Evolutionary conservation across 192 early-diverging fungal genomes (phyloP).

Genomic region (Coemansia sp.): DNA sequence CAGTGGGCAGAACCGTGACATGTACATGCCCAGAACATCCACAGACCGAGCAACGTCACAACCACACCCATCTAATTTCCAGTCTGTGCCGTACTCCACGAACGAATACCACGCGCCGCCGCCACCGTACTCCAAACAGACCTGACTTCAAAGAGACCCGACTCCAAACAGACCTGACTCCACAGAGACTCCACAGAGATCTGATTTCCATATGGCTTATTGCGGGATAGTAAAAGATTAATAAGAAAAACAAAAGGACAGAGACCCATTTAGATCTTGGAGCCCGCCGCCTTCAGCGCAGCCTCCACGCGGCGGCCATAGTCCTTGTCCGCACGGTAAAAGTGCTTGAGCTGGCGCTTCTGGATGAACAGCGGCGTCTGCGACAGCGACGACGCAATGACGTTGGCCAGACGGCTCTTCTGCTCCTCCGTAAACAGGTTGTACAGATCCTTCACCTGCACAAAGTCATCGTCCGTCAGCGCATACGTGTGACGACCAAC

Average conservation of each 20-base stretch:
- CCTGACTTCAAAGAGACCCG: no score
- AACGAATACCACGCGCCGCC: slow-evolving; percentile 37
- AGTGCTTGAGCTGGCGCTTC: slow-evolving; percentile 63
- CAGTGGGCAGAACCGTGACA: slow-evolving; percentile 1
- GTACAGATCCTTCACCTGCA: slow-evolving; percentile 61
- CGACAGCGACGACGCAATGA: slow-evolving; percentile 59
- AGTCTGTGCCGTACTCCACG: slow-evolving; percentile 22
- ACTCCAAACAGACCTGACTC: no score
- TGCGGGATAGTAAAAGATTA: no score
- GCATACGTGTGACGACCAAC: slow-evolving; percentile 58
- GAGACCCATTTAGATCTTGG: slow-evolving; percentile 34
- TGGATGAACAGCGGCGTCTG: slow-evolving; percentile 61
- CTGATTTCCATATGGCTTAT: no score
- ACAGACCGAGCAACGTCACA: neutral
- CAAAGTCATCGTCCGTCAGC: slow-evolving; percentile 58
- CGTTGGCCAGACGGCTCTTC: slow-evolving; percentile 56
- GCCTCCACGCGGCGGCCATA: slow-evolving; percentile 65
- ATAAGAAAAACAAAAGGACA: neutral
- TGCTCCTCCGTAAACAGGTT: slow-evolving; percentile 58
- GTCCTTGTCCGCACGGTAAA: slow-evolving; percentile 67
- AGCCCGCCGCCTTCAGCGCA: slow-evolving; percentile 51
- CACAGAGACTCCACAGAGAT: no score
- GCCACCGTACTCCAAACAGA: slow-evolving; percentile 9
- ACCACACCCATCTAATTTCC: slow-evolving; percentile 13
- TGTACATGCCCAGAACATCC: slow-evolving; percentile 6